Evolutionary conservation across 345 rosid genomes (phyloP).

Genomic region (Atalantia buxifolia): DNA sequence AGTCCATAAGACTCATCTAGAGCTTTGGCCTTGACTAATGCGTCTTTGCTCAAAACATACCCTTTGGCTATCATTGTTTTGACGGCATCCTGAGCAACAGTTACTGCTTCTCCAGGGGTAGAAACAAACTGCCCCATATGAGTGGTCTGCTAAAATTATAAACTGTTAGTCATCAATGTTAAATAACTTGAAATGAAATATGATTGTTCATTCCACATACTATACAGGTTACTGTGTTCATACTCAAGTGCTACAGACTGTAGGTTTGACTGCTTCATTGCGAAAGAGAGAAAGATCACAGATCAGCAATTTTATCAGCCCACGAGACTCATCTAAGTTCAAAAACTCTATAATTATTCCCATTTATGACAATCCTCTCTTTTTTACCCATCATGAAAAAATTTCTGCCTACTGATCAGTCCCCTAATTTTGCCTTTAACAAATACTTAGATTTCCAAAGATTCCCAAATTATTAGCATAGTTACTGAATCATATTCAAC

Average conservation of each 20-base stretch:
- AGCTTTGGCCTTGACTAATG: conserved; percentile 60
- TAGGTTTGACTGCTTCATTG: background rate
- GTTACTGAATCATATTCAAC: background rate
- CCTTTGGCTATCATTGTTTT: conserved; percentile 76
- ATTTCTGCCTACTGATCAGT: background rate
- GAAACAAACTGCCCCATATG: conserved; percentile 42
- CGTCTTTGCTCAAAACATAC: conserved; percentile 71
- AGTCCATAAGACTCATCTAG: conserved; percentile 65
- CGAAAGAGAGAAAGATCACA: background rate
- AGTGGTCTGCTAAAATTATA: conserved; percentile 33
- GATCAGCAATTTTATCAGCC: background rate
- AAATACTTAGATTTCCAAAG: background rate
- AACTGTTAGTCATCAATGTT: background rate
- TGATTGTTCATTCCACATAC: background rate
- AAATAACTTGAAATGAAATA: background rate
- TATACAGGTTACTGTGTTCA: background rate
- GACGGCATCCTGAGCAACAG: conserved; percentile 76
- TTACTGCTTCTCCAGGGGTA: conserved; percentile 68
- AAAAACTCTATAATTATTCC: background rate
- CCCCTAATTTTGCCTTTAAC: background rate
- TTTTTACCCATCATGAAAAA: background rate
- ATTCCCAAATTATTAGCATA: background rate
- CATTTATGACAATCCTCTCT: background rate
- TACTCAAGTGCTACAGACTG: background rate
- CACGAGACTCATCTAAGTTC: background rate